Percentiles rank a stretch among this genome's conserved stretches.
These are phyloP conservation scores for Graphium sp. DNA, from an alignment of 2,329 filamentous ascomycete species.

Conservation along the genomic window DNA sequence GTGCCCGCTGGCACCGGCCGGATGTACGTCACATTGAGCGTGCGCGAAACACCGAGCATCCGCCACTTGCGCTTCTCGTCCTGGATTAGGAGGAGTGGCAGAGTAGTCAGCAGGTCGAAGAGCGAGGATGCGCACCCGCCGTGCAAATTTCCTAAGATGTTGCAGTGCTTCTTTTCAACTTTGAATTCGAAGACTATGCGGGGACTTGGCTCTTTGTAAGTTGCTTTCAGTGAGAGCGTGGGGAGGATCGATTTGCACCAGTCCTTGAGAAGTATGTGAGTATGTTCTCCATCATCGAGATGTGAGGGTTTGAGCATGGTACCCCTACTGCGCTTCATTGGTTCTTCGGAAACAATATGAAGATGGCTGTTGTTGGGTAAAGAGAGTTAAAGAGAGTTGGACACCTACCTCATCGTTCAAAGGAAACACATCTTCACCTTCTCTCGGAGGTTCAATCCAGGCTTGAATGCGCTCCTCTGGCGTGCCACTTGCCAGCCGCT, in stretches of 20 bases:
- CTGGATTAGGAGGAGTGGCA: conserved; percentile 37
- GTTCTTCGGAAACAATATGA: too few species aligned
- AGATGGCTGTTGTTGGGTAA: too few species aligned
- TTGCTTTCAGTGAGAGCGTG: conserved; percentile 20
- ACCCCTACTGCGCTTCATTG: background rate
- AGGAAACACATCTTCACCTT: too few species aligned
- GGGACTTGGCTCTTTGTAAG: conserved; percentile 16
- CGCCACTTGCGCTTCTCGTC: conserved; percentile 40
- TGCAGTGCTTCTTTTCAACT: conserved; percentile 32
- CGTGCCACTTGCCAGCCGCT: conserved; percentile 3
- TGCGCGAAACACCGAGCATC: conserved; percentile 45
- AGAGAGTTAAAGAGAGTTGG: too few species aligned
- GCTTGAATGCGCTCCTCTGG: conserved; percentile 13
- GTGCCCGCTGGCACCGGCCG: conserved; percentile 37
- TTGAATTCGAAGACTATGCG: conserved; percentile 27
- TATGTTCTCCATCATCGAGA: conserved; percentile 1
- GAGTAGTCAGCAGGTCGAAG: conserved; percentile 49
- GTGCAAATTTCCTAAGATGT: conserved; percentile 37
- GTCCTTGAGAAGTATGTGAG: conserved; percentile 15
- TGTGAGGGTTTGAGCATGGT: background rate
- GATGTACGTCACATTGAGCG: conserved; percentile 50
- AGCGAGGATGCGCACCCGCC: conserved; percentile 48
- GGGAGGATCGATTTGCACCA: conserved; percentile 26
- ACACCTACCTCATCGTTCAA: too few species aligned
- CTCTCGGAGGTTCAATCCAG: too few species aligned